Conservation (phyloP, 441 rosid species). For the Erodium chrysanthum region DNA sequence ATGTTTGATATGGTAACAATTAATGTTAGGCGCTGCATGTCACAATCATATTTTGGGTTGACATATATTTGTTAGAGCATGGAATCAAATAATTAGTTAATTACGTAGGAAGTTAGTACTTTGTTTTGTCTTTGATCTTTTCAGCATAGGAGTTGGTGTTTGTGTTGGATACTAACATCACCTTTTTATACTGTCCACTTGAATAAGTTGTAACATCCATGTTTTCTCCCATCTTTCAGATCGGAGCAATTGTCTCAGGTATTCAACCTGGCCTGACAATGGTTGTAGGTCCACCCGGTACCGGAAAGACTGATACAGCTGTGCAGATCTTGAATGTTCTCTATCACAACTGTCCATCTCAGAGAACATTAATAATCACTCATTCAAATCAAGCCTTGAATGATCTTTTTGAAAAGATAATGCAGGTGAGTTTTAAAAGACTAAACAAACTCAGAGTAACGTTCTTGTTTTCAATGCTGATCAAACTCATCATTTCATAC, state of each 20-base stretch:
- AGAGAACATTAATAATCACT: constrained; percentile 90
- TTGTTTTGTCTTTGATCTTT: neutral
- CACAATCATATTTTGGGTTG: neutral
- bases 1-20: constrained; percentile 1
- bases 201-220: constrained; percentile 2
- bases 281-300: constrained; percentile 99
- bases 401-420: constrained; percentile 98
- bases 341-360: constrained; percentile 95
- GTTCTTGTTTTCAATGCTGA: neutral
- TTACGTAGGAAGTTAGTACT: neutral
- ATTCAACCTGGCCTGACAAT: constrained; percentile 93
- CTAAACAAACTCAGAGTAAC: neutral
- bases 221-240: constrained; percentile 33
- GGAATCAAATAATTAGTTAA: neutral
- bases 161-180: neutral
- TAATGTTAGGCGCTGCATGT: neutral
- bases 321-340: constrained; percentile 93
- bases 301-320: constrained; percentile 98
- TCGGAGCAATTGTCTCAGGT: constrained; percentile 93
- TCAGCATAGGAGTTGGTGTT: neutral
- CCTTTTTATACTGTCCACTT: neutral
- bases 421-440: constrained; percentile 51
- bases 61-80: neutral
- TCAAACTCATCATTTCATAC: no score
- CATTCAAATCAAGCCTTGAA: constrained; percentile 95